These are phyloP conservation scores for Trypanosoma rangeli DNA, from an alignment of 208 protist species.

Conservation along the genomic window DNA sequence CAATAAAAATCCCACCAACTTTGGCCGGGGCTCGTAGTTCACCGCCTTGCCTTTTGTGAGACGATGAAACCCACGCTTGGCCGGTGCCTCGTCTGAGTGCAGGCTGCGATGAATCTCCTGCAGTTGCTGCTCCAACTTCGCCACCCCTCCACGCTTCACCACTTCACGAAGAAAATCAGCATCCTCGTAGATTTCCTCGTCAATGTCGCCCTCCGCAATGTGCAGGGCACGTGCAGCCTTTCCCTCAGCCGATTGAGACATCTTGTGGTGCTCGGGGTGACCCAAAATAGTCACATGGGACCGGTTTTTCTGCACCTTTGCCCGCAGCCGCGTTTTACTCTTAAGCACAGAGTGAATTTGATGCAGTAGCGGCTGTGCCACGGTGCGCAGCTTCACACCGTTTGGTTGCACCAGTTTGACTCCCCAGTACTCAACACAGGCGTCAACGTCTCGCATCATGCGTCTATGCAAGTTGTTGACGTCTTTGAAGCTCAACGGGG, in stretches of 20 bases:
- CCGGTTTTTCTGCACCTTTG: constrained; percentile 74
- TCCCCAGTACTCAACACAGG: constrained; percentile 75
- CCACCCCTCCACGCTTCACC: constrained; percentile 65
- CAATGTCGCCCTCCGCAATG: constrained; percentile 77
- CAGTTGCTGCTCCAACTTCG: constrained; percentile 66
- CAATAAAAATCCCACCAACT: constrained; percentile 82
- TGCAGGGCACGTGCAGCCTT: constrained; percentile 59
- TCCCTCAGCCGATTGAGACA: constrained; percentile 32
- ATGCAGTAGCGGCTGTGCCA: constrained; percentile 70
- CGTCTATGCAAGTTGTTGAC: constrained; percentile 41
- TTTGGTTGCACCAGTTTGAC: constrained; percentile 57
- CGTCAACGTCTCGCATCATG: constrained; percentile 44
- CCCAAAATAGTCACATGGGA: constrained; percentile 65
- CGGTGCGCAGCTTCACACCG: constrained; percentile 57
- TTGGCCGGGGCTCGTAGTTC: constrained; percentile 76
- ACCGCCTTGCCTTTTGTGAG: constrained; percentile 82
- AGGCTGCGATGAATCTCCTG: constrained; percentile 35
- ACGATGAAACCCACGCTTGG: constrained; percentile 71
- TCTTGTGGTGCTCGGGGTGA: constrained; percentile 63
- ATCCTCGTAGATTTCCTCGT: constrained; percentile 84
- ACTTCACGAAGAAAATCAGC: constrained; percentile 78
- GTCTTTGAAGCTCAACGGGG: constrained; percentile 19
- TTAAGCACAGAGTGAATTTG: constrained; percentile 75
- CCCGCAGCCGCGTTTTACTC: constrained; percentile 51
- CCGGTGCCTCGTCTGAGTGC: constrained; percentile 32